These are phyloP conservation scores for Ceratobasidium sp. DNA, from an alignment of 1,284 basidiomycete species.

Conservation along the genomic window DNA sequence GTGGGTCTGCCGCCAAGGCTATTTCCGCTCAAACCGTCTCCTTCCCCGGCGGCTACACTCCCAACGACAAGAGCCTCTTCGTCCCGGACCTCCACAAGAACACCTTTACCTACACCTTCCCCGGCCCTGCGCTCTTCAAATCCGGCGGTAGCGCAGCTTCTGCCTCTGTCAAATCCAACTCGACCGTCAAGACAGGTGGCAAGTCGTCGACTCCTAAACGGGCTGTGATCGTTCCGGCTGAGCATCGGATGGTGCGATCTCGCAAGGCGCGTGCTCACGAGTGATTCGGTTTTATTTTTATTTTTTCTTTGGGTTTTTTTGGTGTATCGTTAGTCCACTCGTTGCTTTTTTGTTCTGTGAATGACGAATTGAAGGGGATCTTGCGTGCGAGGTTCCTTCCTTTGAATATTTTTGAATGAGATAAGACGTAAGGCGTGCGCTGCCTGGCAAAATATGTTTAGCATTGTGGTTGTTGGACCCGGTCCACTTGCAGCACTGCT, in stretches of 20 bases:
- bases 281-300: slow-evolving; percentile 8
- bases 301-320: neutral
- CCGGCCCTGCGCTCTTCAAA: slow-evolving; percentile 46
- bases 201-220: slow-evolving; percentile 26
- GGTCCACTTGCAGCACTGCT: too few relatives aligned
- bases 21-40: slow-evolving; percentile 38
- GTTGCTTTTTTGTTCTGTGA: slow-evolving; percentile 33
- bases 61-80: slow-evolving; percentile 47
- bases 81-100: slow-evolving; percentile 35
- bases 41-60: slow-evolving; percentile 52
- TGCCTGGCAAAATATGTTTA: too few relatives aligned
- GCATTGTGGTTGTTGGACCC: too few relatives aligned
- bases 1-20: slow-evolving; percentile 52
- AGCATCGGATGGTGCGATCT: slow-evolving; percentile 23
- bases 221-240: slow-evolving; percentile 11
- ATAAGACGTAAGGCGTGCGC: too few relatives aligned
- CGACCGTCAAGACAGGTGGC: neutral
- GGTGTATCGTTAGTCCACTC: slow-evolving; percentile 21
- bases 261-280: slow-evolving; percentile 6
- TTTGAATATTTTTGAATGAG: too few relatives aligned
- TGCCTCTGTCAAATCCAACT: slow-evolving; percentile 3
- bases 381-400: too few relatives aligned
- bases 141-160: neutral
- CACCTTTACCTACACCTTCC: slow-evolving; percentile 46
- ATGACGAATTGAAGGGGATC: slow-evolving; percentile 3